These are phyloP conservation scores for Geosiphon pyriformis DNA, from an alignment of 192 early-diverging fungal species.

Conservation along the genomic window DNA sequence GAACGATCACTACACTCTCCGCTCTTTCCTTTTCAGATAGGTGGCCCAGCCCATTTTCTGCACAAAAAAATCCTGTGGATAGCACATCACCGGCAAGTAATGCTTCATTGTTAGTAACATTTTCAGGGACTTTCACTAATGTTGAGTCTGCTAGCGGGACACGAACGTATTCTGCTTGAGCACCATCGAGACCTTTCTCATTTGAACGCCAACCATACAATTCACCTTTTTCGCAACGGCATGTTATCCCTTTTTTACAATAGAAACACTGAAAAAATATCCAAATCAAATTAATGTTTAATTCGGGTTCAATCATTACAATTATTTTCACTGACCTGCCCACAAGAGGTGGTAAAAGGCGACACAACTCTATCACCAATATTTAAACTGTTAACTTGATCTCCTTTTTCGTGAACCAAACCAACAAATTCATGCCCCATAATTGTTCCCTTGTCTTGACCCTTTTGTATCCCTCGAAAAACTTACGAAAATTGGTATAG, in stretches of 20 bases:
- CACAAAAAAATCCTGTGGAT: conserved; percentile 51
- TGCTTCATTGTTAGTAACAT: conserved; percentile 35
- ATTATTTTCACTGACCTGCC: background rate
- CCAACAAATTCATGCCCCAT: conserved; percentile 55
- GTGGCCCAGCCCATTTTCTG: conserved; percentile 36
- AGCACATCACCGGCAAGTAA: conserved; percentile 51
- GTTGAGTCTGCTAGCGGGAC: conserved; percentile 47
- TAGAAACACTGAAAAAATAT: conserved; percentile 24
- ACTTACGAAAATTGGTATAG: too few relatives aligned
- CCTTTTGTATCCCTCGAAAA: conserved; percentile 40
- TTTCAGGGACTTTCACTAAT: conserved; percentile 34
- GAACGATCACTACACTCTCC: conserved; percentile 31
- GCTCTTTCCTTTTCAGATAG: background rate
- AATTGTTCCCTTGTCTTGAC: conserved; percentile 36
- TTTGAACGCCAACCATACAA: conserved; percentile 38
- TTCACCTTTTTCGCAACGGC: conserved; percentile 43
- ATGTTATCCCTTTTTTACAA: conserved; percentile 37
- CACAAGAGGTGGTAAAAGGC: conserved; percentile 42
- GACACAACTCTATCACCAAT: conserved; percentile 43
- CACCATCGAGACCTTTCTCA: conserved; percentile 42
- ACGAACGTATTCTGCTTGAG: conserved; percentile 49
- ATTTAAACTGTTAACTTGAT: conserved; percentile 25
- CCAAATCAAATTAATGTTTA: background rate
- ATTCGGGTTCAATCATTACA: background rate
- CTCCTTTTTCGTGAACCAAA: conserved; percentile 38